Conservation (phyloP, 257 asterid species). For the Paulownia fortunei region DNA sequence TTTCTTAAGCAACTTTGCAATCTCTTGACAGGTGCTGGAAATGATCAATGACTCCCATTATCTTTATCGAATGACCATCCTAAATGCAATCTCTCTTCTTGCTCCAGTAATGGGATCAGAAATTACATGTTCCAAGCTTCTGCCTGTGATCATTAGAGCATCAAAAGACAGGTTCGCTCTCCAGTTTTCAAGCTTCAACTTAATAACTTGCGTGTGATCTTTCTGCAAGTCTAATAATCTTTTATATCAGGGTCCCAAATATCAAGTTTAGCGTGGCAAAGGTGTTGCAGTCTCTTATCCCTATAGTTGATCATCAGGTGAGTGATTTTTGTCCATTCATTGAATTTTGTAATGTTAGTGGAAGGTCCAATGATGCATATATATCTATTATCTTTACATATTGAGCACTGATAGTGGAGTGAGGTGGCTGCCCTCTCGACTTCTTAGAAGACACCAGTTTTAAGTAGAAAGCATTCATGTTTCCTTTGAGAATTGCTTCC, state of each 20-base stretch:
- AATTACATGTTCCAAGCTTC: constrained; percentile 61
- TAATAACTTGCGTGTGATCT: not conserved
- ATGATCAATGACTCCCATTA: constrained; percentile 62
- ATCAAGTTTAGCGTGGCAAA: constrained; percentile 75
- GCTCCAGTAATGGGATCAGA: constrained; percentile 78
- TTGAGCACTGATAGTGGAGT: not conserved
- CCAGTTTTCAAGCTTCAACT: not conserved
- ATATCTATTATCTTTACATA: not conserved
- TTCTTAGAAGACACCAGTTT: too few relatives aligned
- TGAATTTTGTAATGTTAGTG: not conserved
- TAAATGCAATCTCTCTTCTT: constrained; percentile 60
- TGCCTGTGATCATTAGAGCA: constrained; percentile 55
- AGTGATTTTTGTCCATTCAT: constrained; percentile 17
- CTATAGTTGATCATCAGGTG: constrained; percentile 70
- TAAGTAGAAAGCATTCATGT: too few relatives aligned
- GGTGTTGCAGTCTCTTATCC: constrained; percentile 72
- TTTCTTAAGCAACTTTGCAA: not conserved
- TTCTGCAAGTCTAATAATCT: not conserved
- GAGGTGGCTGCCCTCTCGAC: too few relatives aligned
- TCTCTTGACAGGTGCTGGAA: constrained; percentile 53
- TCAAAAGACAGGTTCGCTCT: constrained; percentile 60
- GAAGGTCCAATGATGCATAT: not conserved
- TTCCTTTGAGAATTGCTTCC: too few relatives aligned
- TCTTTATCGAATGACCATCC: constrained; percentile 68
- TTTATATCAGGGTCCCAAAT: constrained; percentile 61